These are phyloP conservation scores for Pythium folliculosum DNA, from an alignment of 352 stramenopile species.

Conservation along the genomic window DNA sequence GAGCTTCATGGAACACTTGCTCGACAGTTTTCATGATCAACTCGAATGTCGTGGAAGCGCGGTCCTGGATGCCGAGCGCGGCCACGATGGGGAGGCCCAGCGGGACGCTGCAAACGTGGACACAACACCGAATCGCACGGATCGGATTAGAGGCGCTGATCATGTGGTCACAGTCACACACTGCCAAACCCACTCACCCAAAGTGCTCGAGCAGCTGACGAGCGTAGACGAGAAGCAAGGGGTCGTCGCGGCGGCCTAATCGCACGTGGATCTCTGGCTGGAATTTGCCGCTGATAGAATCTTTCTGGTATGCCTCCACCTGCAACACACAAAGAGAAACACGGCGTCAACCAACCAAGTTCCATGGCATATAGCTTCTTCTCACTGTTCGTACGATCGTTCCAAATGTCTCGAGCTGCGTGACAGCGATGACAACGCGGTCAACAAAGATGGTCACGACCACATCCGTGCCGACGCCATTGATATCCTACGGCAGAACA, in stretches of 20 bases:
- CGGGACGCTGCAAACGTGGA: constrained; percentile 41
- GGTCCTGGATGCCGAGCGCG: constrained; percentile 77
- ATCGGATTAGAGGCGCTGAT: too few relatives aligned
- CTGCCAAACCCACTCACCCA: constrained; percentile 38
- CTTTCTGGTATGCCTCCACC: constrained; percentile 75
- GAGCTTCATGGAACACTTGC: constrained; percentile 38
- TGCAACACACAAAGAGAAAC: constrained; percentile 18
- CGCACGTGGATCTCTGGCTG: constrained; percentile 78
- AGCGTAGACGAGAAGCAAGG: constrained; percentile 80
- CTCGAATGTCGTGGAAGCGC: constrained; percentile 73
- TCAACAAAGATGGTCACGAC: constrained; percentile 78
- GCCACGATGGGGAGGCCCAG: constrained; percentile 68
- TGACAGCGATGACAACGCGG: constrained; percentile 82
- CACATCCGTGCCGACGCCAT: constrained; percentile 68
- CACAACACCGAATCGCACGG: neutral
- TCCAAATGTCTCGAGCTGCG: constrained; percentile 79
- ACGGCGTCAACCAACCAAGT: too few relatives aligned
- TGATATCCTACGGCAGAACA: constrained; percentile 53
- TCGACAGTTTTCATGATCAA: constrained; percentile 69
- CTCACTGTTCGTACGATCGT: constrained; percentile 49
- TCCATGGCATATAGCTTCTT: too few relatives aligned
- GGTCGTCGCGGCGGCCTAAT: constrained; percentile 76
- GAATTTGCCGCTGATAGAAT: constrained; percentile 77
- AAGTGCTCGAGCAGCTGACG: constrained; percentile 86
- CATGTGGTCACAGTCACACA: too few relatives aligned